These are phyloP conservation scores for Ogataea sp. DNA, from an alignment of 805 yeast species.

Conservation along the genomic window DNA sequence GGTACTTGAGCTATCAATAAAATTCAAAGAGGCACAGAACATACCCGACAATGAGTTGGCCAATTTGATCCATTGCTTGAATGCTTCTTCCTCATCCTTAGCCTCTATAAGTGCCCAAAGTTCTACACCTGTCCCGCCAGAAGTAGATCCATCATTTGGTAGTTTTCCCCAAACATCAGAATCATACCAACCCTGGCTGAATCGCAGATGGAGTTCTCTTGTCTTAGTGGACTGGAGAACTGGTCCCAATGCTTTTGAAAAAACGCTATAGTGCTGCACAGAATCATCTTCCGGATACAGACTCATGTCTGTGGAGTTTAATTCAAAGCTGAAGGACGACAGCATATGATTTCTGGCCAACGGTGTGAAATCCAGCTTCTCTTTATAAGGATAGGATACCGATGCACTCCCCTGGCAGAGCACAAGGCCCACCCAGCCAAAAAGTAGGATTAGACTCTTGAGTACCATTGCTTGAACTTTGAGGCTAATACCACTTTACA, in stretches of 20 bases:
- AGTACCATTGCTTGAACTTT: neutral
- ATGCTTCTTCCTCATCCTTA: constrained; percentile 41
- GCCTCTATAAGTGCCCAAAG: constrained; percentile 83
- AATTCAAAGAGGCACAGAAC: constrained; percentile 91
- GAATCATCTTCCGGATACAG: constrained; percentile 13
- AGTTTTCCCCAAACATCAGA: constrained; percentile 77
- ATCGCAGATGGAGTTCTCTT: constrained; percentile 73
- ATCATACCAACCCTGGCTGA: constrained; percentile 96
- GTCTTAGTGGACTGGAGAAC: constrained; percentile 58
- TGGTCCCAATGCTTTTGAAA: constrained; percentile 80
- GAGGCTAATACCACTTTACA: too few species aligned
- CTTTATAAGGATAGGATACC: constrained; percentile 44
- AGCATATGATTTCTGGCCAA: constrained; percentile 64
- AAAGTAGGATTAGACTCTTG: neutral
- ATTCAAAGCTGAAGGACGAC: constrained; percentile 62
- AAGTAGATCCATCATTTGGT: constrained; percentile 58
- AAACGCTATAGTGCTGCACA: constrained; percentile 47
- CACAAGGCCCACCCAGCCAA: neutral
- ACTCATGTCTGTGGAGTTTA: constrained; percentile 39
- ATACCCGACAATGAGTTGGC: constrained; percentile 78
- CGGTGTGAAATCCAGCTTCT: constrained; percentile 56
- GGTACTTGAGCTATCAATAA: constrained; percentile 72
- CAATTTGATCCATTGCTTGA: constrained; percentile 58
- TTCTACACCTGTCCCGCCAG: constrained; percentile 96
- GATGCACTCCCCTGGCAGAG: neutral